Evolutionary conservation across 345 rosid genomes (phyloP).

Genomic region (Physaria fendleri): DNA sequence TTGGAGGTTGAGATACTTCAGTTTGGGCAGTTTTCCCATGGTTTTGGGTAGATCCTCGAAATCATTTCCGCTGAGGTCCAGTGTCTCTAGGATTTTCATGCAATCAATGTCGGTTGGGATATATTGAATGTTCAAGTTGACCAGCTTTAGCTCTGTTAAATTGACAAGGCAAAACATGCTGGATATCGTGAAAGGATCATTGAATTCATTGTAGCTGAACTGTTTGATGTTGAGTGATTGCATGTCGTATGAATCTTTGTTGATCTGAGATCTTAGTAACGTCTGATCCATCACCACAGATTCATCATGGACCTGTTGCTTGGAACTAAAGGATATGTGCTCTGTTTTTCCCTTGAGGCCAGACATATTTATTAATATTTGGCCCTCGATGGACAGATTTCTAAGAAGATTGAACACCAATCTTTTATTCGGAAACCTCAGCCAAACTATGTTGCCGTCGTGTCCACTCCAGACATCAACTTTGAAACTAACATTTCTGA

Average conservation of each 20-base stretch:
- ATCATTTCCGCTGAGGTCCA: conserved; percentile 7
- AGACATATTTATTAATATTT: not conserved
- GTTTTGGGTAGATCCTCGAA: not conserved
- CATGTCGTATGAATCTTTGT: too few species aligned
- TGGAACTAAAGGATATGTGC: not conserved
- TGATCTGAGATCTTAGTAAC: too few species aligned
- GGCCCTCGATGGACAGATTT: conserved; percentile 13
- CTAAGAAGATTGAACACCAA: not conserved
- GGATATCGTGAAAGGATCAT: not conserved
- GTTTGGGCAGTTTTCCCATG: not conserved
- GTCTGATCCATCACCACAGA: too few species aligned
- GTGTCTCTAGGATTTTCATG: not conserved
- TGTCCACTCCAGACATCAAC: too few species aligned
- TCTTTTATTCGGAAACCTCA: too few species aligned
- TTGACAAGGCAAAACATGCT: not conserved
- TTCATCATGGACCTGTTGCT: not conserved
- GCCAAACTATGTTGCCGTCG: too few species aligned
- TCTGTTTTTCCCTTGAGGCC: conserved; percentile 2
- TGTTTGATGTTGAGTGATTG: not conserved
- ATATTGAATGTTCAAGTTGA: not conserved
- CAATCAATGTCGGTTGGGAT: not conserved
- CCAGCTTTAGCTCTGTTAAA: not conserved
- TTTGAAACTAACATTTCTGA: too few species aligned
- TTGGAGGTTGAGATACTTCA: not conserved
- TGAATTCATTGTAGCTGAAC: not conserved